A percentile compares a stretch with the other conserved stretches of the same genome.
These are phyloP conservation scores for Metschnikowia dekortorum DNA, from an alignment of 805 yeast species.

Conservation along the genomic window DNA sequence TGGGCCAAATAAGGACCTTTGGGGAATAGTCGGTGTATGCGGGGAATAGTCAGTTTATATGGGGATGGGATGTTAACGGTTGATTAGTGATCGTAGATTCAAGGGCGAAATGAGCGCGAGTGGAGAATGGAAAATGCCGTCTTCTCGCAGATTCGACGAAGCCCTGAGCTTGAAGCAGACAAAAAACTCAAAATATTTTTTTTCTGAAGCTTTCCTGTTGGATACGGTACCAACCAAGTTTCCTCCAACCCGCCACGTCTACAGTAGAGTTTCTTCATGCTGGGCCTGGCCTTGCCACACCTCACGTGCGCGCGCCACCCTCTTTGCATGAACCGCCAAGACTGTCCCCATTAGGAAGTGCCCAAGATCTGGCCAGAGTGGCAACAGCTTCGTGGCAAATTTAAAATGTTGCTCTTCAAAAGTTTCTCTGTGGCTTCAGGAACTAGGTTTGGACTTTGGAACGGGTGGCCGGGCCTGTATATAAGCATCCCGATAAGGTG, in stretches of 20 bases:
- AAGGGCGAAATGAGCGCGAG: constrained; percentile 5
- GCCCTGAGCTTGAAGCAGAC: not conserved
- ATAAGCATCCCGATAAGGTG: not conserved
- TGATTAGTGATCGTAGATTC: constrained; percentile 1
- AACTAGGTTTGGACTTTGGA: not conserved
- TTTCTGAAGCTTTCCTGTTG: no score
- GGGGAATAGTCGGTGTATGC: not conserved
- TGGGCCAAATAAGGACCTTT: not conserved
- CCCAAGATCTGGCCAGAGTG: no score
- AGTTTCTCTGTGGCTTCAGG: not conserved
- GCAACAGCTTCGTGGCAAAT: not conserved
- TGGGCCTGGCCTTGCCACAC: not conserved
- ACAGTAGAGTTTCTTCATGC: not conserved
- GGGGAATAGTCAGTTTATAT: not conserved
- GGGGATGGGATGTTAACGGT: not conserved
- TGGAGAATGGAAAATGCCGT: constrained; percentile 1
- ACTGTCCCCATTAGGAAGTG: not conserved
- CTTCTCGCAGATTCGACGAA: not conserved
- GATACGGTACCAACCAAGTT: not conserved
- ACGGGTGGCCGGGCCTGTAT: not conserved
- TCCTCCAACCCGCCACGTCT: not conserved
- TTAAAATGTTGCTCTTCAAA: not conserved
- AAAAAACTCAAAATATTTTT: no score
- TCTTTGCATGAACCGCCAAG: not conserved
- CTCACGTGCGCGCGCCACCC: constrained; percentile 5